phyloP scores from a whole-genome alignment of 768 basidiomycete species.

The Leccinum ochraceum region DNA sequence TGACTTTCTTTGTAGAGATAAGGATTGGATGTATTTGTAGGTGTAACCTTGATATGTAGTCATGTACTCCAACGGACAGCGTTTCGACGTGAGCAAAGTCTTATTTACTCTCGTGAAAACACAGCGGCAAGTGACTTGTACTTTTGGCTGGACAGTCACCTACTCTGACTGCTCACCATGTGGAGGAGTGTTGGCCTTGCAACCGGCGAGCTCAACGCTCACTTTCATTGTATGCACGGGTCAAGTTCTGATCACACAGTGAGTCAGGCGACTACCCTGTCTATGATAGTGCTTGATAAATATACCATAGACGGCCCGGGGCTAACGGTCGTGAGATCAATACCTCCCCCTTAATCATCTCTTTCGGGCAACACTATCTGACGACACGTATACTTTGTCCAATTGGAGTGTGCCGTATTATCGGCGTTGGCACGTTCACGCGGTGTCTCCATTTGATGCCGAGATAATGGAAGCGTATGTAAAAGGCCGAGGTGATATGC shows the following conservation, averaged over 20 bases:
- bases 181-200: not conserved
- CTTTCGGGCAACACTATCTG: too few relatives aligned
- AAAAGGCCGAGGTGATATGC: constrained; percentile 6
- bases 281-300: too few relatives aligned
- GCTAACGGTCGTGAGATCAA: not conserved
- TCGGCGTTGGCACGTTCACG: constrained; percentile 1
- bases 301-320: too few relatives aligned
- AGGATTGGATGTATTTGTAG: constrained; percentile 12
- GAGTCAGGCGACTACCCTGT: not conserved
- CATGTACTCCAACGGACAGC: not conserved
- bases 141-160: not conserved
- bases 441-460: not conserved
- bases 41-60: not conserved
- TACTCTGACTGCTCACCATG: not conserved
- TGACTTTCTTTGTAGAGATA: not conserved
- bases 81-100: not conserved
- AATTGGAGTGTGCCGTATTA: not conserved
- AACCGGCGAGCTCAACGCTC: not conserved
- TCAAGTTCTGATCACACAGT: not conserved
- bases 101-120: too few relatives aligned
- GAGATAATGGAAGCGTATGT: constrained; percentile 8
- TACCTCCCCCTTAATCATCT: too few relatives aligned
- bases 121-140: not conserved
- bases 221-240: too few relatives aligned
- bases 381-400: not conserved